phyloP scores from a whole-genome alignment of 768 basidiomycete genomes.

The Tylopilus sp. region DNA sequence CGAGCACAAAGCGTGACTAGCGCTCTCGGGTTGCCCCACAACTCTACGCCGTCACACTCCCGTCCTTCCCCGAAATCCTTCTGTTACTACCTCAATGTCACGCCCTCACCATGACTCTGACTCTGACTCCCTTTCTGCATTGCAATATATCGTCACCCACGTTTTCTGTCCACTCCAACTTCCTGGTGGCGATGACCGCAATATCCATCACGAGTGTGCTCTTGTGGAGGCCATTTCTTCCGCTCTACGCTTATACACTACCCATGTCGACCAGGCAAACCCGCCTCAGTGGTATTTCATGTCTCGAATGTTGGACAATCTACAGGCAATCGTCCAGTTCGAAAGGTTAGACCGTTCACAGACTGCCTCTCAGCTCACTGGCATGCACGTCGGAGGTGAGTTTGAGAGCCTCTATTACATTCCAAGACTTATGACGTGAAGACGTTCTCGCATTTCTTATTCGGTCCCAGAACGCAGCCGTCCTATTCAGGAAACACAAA shows the following conservation, averaged over 20 bases:
- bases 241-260: constrained; percentile 18
- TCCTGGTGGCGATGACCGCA: constrained; percentile 36
- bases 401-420: background rate
- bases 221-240: constrained; percentile 23
- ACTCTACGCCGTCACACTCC: background rate
- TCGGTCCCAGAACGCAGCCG: constrained; percentile 45
- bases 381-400: constrained; percentile 11
- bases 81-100: constrained; percentile 1
- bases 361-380: constrained; percentile 4
- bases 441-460: constrained; percentile 39
- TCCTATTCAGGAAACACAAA: constrained; percentile 36
- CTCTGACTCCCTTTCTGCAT: background rate
- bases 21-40: background rate
- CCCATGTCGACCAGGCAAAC: background rate
- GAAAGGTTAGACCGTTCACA: constrained; percentile 8
- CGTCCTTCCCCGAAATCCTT: background rate
- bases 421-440: constrained; percentile 12
- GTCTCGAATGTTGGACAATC: constrained; percentile 30
- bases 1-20: background rate
- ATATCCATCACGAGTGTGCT: constrained; percentile 20
- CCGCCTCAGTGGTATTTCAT: constrained; percentile 30
- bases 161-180: constrained; percentile 42
- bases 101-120: background rate
- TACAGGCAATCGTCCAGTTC: constrained; percentile 12
- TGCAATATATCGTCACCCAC: constrained; percentile 38